A percentile compares a stretch with the other conserved stretches of the same genome.
These are phyloP conservation scores for Entomortierella beljakovae DNA, from an alignment of 192 early-diverging fungal species.

Conservation along the genomic window DNA sequence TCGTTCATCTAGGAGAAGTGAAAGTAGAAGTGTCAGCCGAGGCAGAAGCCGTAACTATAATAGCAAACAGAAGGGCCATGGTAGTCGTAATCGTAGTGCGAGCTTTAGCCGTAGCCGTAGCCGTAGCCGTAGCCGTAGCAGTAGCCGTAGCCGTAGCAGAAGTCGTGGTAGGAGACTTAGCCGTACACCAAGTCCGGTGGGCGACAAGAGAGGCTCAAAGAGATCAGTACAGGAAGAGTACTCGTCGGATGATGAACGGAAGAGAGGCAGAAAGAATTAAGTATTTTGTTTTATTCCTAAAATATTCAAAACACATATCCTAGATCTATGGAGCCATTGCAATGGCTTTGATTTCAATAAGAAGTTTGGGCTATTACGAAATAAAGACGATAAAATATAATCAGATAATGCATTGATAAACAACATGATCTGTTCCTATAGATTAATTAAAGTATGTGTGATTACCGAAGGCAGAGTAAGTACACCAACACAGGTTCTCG, in stretches of 20 bases:
- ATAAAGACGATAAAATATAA: not conserved
- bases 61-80: conserved; percentile 7
- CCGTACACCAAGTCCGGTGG: not conserved
- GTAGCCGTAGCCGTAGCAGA: conserved; percentile 5
- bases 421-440: no score
- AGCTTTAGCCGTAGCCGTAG: conserved; percentile 15
- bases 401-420: not conserved
- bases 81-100: not conserved
- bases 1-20: conserved; percentile 13
- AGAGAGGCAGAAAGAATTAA: conserved; percentile 13
- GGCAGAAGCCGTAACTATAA: conserved; percentile 33
- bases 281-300: not conserved
- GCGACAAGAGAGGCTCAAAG: not conserved
- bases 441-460: not conserved
- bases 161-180: conserved; percentile 24
- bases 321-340: conserved; percentile 54
- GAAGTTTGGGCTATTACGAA: conserved; percentile 58
- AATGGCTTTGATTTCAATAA: conserved; percentile 76
- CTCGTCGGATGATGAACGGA: conserved; percentile 23
- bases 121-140: conserved; percentile 32
- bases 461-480: conserved; percentile 67
- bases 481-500: conserved; percentile 76
- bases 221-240: not conserved
- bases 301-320: not conserved
- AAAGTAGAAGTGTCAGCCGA: conserved; percentile 31